These are phyloP conservation scores for Rhexocercosporidium sp. DNA, from an alignment of 2,329 filamentous ascomycete species.

Conservation along the genomic window DNA sequence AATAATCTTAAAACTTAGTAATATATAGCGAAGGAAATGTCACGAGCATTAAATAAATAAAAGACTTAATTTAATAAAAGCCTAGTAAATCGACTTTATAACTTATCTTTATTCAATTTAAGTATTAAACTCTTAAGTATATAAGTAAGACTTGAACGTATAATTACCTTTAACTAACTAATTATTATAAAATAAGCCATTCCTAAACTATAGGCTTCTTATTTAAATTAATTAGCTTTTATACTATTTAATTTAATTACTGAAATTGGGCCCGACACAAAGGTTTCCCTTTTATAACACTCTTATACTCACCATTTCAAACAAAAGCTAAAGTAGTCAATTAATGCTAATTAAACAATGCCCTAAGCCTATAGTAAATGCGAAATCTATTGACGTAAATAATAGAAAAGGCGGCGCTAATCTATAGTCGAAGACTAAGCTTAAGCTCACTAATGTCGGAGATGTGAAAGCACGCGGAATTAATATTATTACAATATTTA, in stretches of 20 bases:
- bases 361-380: neutral
- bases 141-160: neutral
- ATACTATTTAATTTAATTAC: too few relatives aligned
- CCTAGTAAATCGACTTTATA: too few relatives aligned
- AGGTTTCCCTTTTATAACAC: neutral
- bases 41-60: neutral
- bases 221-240: too few relatives aligned
- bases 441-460: neutral
- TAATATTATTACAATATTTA: neutral
- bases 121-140: neutral
- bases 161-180: neutral
- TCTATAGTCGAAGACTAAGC: neutral
- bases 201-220: neutral
- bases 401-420: neutral
- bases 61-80: too few relatives aligned
- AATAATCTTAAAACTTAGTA: neutral
- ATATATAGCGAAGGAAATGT: neutral
- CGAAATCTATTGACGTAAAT: neutral
- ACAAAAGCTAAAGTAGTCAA: neutral
- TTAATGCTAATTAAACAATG: neutral
- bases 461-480: neutral
- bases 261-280: too few relatives aligned
- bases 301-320: neutral
- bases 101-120: too few relatives aligned
- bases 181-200: neutral